phyloP scores from a whole-genome alignment of 2,329 filamentous ascomycete species.

The Colletotrichum zoysiae region DNA sequence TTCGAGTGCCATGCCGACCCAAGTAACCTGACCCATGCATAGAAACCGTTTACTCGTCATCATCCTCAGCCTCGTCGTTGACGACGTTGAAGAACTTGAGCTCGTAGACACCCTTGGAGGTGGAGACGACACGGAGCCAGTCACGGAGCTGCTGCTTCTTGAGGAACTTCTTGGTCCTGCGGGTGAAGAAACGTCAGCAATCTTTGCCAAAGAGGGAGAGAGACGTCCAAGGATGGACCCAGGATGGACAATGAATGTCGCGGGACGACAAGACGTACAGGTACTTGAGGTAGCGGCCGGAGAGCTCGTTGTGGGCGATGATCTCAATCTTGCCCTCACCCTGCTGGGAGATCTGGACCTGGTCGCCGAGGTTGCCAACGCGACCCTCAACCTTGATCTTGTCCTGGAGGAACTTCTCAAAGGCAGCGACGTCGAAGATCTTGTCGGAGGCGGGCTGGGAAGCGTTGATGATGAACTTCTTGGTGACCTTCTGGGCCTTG shows the following conservation, averaged over 20 bases:
- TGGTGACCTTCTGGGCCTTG: constrained; percentile 80
- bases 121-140: constrained; percentile 99
- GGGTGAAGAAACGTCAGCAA: constrained; percentile 19
- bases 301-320: constrained; percentile 97
- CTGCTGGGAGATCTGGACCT: constrained; percentile 88
- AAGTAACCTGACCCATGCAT: constrained; percentile 39
- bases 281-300: constrained; percentile 99
- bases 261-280: constrained; percentile 72
- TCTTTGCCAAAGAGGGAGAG: neutral
- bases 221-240: neutral
- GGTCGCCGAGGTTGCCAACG: constrained; percentile 97
- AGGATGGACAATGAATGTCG: neutral
- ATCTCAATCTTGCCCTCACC: constrained; percentile 99
- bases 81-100: constrained; percentile 99
- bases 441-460: constrained; percentile 98
- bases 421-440: constrained; percentile 99
- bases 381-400: constrained; percentile 99
- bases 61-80: constrained; percentile 96
- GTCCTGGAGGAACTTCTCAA: constrained; percentile 99
- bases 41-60: constrained; percentile 83
- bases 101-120: constrained; percentile 98
- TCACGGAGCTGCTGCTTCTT: constrained; percentile 99
- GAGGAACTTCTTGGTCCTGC: constrained; percentile 99
- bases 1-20: constrained; percentile 39
- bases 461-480: constrained; percentile 99